Evolutionary conservation across 441 rosid genomes (phyloP), one percentile per base, ranked within the genome.

Genomic region (Erysimum cheiri): DNA sequence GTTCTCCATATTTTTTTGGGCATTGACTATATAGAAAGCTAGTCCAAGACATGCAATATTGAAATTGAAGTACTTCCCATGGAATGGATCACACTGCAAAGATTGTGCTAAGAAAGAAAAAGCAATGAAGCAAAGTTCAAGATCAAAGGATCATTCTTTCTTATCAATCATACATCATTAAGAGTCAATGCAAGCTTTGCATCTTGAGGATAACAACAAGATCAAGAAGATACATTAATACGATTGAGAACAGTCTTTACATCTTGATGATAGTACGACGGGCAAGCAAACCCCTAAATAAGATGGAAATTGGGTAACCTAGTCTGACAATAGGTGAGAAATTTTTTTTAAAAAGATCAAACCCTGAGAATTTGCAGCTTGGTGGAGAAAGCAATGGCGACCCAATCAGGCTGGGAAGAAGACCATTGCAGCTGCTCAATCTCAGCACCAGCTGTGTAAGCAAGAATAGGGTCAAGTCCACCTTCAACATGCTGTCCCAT

Each of bases 391-490:
- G 96, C 98, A 59, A 94, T 90, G 4, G 97, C 99, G 60, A 94
- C 97, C 99, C 99, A 94, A 71, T 94, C 99, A 59, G 98, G 94
- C 86, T 90, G 98, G 4, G 98, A 92, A 48, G 97, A 86, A 0
- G 97, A 92, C 97, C 99, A 94, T 57, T 94, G 99, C 63, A 94
- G 75, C 83, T 94, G 99, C 84, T 92, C 98, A 60, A 92, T 92
- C 77, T 94, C 98, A 0, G 94, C 96, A 32, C 98, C 99, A 2
- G 98, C 97, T 0, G 97, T 94, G 50, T 92, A 92, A 0, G 99
- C 98, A 29, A 94, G 81, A 76, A 94, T 94, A 0, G 98, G 98
- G 50, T 94, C 98, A 81, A 92, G 78, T 32, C 98, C 98, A 3
- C 98, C 98, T 65, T 92, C 97, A 53, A 88, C 92, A 0, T 96